Base-by-base conservation (phyloP, 805 yeast species). In the Metschnikowia bowlesiae region DNA sequence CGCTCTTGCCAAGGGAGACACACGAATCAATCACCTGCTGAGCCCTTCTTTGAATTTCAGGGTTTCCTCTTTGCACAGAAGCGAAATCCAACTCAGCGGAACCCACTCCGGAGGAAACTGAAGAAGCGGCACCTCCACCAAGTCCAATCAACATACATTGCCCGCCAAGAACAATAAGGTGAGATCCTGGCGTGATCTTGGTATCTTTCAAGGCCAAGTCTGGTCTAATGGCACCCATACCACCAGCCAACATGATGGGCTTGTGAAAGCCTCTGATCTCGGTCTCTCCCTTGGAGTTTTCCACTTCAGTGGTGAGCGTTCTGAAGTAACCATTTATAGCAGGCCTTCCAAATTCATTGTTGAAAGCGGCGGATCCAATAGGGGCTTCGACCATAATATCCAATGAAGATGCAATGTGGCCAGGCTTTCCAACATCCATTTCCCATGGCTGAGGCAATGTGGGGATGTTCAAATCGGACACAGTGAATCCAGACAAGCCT, bases 41-140 rank as follows among this genome's bases (percentile, higher is more conserved):
- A 31, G 98, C 97, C 67, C 99, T 86, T 74, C 99, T 88, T 74
- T 94, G 97, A 87, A 94, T 91, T 73, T 94, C 99, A 16, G 99
- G 98, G 73, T 94, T 94, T 50, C 98, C 99, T 76, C 99, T 85
- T 76, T 94, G 99, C 38, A 94, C 99, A 16, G 98, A 91, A 10
- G 99, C 99, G 73, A 90, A 94, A 76, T 94, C 99, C 62, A 94
- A 81, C 57, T 85, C 96, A 31, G 96, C 98, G 38, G 96, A 87
- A 47, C 94, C 97, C 67, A 89, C 97, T 61, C 97, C 97, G 26
- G 96, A 87, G n/a, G 96, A 83, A 46, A 91, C 83, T 11, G 96
- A 88, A 2, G 99, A 94, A 6, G 99, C 99, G 39, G 99, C 99
- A 73, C 99, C 99, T 63, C 99, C 99, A 65, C 99, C 99, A 51